Base-by-base conservation (phyloP, 257 asterid species). In the Jacaranda copaia region DNA sequence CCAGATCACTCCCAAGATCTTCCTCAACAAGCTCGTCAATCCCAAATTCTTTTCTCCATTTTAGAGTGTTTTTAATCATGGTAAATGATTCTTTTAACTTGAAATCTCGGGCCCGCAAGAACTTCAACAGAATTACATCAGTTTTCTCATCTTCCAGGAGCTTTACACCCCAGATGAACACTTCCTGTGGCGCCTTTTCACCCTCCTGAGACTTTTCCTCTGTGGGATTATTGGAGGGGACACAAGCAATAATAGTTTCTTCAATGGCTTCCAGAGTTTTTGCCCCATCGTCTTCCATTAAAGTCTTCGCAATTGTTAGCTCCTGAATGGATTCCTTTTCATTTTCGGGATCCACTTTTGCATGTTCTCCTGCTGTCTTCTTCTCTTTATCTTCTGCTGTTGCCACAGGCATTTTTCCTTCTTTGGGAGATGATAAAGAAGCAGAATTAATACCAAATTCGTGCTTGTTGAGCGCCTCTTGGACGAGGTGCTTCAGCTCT, bases 51-150 rank as follows among this genome's bases (percentile, higher is more conserved):
- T 68, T 71, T 12, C 88, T 46, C 88, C 88, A 84, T 19, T 14
- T 43, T 0, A 81, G 25, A 0, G 85, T 79, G 76, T 75, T 62
- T 45, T 78, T 73, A 5, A 84, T 3, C 88, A 84, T 81, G 35
- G 70, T 3, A 49, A 84, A 78, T 0, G 88, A 76, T 0, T 84
- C 85, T 43, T 72, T 72, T n/a, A 72, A 78, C 39, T 60, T 81
- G 75, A 84, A 75, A 19, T 84, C 84, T 5, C 85, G 67, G 71
- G 88, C 85, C n/a, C 80, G 63, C 25, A 84, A 16, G 77, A 84
- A 84, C 48, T 84, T 84, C 20, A 84, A 59, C 25, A 84, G 67
- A 10, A 84, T 25, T 3, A 55, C 81, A 48, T 81, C 85, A 40
- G 62, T 82, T 18, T 42, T 46, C 3, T 76, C 88, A 45, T 85